These are phyloP conservation scores for Mycocentrospora acerina DNA, from an alignment of 2,329 filamentous ascomycete species.

Conservation along the genomic window DNA sequence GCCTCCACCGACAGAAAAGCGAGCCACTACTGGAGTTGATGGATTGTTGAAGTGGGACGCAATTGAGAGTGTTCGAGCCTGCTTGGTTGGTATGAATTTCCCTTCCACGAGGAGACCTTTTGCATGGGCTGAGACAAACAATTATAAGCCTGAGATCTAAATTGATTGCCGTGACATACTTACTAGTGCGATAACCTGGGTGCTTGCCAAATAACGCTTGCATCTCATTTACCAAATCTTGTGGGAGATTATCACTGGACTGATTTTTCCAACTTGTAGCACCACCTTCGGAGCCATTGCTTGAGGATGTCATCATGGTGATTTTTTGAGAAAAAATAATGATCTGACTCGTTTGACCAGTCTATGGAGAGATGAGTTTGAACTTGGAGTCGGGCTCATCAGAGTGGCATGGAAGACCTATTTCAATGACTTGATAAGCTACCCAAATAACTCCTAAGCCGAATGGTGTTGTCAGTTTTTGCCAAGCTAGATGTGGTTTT, in stretches of 20 bases:
- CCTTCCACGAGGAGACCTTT: conserved; percentile 12
- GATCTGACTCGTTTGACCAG: too few species aligned
- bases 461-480: too few species aligned
- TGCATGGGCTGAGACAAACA: conserved; percentile 4
- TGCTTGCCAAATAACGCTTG: conserved; percentile 9
- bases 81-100: conserved; percentile 7
- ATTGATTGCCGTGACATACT: background rate
- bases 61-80: conserved; percentile 4
- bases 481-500: too few species aligned
- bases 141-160: background rate
- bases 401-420: too few species aligned
- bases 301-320: too few species aligned
- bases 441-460: too few species aligned
- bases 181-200: conserved; percentile 7
- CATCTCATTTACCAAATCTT: conserved; percentile 11
- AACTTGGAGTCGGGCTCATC: too few species aligned
- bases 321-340: too few species aligned
- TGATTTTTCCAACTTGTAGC: background rate
- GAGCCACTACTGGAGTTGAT: conserved; percentile 6
- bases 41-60: conserved; percentile 6
- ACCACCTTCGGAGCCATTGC: background rate
- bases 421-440: too few species aligned
- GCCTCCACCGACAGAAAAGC: conserved; percentile 12
- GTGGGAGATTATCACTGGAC: conserved; percentile 1
- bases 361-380: too few species aligned